These are phyloP conservation scores for Fusarium sp. DNA, from an alignment of 2,329 filamentous ascomycete genomes.

Conservation along the genomic window DNA sequence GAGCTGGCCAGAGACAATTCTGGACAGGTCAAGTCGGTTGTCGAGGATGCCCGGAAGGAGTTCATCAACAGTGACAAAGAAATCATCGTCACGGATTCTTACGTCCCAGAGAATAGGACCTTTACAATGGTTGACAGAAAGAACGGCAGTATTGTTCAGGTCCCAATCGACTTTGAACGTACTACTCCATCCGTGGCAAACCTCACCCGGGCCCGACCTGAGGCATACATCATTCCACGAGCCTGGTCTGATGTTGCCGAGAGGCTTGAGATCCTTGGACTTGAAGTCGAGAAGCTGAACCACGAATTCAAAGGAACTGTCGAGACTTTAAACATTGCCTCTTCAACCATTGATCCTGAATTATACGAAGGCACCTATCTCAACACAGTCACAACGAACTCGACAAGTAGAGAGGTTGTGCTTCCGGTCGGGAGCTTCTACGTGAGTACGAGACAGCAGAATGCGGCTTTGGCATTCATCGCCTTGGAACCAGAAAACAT, in stretches of 20 bases:
- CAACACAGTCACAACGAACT: constrained; percentile 18
- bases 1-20: constrained; percentile 8
- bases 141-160: constrained; percentile 8
- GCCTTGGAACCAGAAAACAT: constrained; percentile 20
- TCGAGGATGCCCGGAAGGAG: constrained; percentile 1
- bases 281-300: constrained; percentile 12
- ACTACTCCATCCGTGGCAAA: constrained; percentile 15
- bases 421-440: constrained; percentile 11
- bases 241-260: constrained; percentile 1
- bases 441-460: constrained; percentile 13
- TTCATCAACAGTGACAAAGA: constrained; percentile 22
- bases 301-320: constrained; percentile 3
- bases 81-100: constrained; percentile 3
- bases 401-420: not conserved
- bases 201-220: constrained; percentile 1
- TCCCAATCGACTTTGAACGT: constrained; percentile 9
- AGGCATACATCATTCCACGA: constrained; percentile 18
- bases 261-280: not conserved
- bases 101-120: not conserved
- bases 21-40: not conserved
- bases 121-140: constrained; percentile 13
- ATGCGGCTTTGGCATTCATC: constrained; percentile 14
- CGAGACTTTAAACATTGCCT: not conserved
- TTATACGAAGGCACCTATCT: constrained; percentile 16
- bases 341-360: not conserved